Percentiles rank a stretch among this genome's conserved stretches.
phyloP scores from a whole-genome alignment of 1,139 yeast species.

The Maudiozyma humilis region DNA sequence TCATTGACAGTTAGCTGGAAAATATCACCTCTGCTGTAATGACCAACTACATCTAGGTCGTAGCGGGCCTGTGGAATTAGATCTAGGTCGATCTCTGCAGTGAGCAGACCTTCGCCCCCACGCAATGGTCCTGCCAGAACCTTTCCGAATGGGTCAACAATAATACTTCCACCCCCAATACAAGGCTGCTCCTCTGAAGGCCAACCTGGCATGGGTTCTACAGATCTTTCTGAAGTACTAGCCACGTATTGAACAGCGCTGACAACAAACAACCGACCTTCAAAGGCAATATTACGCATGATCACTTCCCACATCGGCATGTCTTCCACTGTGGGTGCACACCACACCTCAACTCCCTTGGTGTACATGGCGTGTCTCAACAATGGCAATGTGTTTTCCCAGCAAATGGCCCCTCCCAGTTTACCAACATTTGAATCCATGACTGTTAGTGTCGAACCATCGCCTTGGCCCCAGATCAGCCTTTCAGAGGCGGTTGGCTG shows the following conservation, averaged over 20 bases:
- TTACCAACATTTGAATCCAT: slow-evolving; percentile 2
- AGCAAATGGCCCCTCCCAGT: slow-evolving; percentile 3
- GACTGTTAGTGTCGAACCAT: slow-evolving; percentile 1
- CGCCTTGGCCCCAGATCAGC: slow-evolving; percentile 4
- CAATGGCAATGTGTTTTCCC: slow-evolving; percentile 3
- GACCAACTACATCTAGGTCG: slow-evolving; percentile 4
- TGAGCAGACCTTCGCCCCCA: slow-evolving; percentile 1
- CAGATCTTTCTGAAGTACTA: not conserved
- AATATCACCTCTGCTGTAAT: slow-evolving; percentile 2
- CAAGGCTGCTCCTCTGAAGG: not conserved
- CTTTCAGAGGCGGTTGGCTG: slow-evolving; percentile 4
- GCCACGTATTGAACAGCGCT: slow-evolving; percentile 2
- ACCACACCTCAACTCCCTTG: slow-evolving; percentile 3
- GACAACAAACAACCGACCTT: slow-evolving; percentile 2
- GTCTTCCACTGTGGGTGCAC: slow-evolving; percentile 3
- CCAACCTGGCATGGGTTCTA: slow-evolving; percentile 2
- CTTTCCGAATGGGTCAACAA: not conserved
- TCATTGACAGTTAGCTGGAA: slow-evolving; percentile 2
- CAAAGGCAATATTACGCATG: slow-evolving; percentile 2
- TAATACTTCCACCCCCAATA: slow-evolving; percentile 2
- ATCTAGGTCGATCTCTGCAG: slow-evolving; percentile 1
- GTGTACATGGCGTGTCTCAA: slow-evolving; percentile 3
- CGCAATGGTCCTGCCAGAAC: slow-evolving; percentile 1
- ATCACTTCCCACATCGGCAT: slow-evolving; percentile 2
- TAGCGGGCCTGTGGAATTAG: not conserved